A percentile compares a stretch with the other conserved stretches of the same genome.
phyloP scores from a whole-genome alignment of 495 filamentous ascomycete species.

The Tuber melanosporum region DNA sequence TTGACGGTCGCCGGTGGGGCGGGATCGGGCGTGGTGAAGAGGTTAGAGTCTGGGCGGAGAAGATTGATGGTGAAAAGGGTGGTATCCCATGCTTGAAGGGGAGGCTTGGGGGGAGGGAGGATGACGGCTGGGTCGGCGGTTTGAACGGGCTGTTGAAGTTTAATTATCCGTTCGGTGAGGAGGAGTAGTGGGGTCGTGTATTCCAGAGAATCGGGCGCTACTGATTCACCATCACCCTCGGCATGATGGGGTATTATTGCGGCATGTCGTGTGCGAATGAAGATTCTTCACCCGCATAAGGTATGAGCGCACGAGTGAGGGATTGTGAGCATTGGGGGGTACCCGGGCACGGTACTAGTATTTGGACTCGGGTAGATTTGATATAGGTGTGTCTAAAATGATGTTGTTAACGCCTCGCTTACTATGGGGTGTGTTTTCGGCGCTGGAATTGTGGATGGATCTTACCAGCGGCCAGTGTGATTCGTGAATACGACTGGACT shows the following conservation, averaged over 20 bases:
- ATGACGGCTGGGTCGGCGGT: constrained; percentile 94
- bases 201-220: not conserved
- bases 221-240: not conserved
- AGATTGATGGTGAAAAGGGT: constrained; percentile 54
- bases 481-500: not conserved
- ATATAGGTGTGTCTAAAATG: not conserved
- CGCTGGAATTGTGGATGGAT: not conserved
- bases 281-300: not conserved
- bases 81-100: constrained; percentile 67
- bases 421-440: not conserved
- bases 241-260: not conserved
- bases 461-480: not conserved
- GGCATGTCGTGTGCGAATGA: not conserved
- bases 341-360: not conserved
- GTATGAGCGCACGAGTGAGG: not conserved
- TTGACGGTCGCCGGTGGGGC: constrained; percentile 71
- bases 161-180: constrained; percentile 92
- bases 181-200: constrained; percentile 38
- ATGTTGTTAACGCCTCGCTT: not conserved
- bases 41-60: constrained; percentile 76
- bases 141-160: constrained; percentile 93
- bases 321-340: not conserved
- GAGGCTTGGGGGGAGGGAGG: constrained; percentile 48
- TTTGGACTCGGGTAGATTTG: not conserved
- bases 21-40: constrained; percentile 75